phyloP scores from a whole-genome alignment of 164 flowering plant species.

The Berberis vulgaris region DNA sequence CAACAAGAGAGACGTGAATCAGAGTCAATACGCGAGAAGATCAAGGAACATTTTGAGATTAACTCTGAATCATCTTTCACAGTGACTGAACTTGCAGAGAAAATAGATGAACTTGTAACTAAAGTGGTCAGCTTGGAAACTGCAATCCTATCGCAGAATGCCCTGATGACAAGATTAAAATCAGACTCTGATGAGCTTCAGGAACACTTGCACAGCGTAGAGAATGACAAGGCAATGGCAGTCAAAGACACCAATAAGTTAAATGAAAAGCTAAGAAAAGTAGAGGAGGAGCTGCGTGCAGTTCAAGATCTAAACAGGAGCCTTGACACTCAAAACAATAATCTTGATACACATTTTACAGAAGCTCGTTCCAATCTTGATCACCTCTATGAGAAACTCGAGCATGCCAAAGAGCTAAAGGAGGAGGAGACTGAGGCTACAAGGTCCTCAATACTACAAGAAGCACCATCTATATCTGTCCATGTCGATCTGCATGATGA shows the following conservation, averaged over 20 bases:
- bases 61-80: conserved; percentile 24
- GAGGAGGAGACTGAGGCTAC: conserved; percentile 25
- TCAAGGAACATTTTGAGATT: conserved; percentile 27
- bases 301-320: conserved; percentile 33
- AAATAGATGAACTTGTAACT: conserved; percentile 72
- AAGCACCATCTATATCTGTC: conserved; percentile 3
- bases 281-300: conserved; percentile 43
- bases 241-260: conserved; percentile 25
- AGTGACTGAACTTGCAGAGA: conserved; percentile 64
- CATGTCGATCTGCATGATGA: conserved; percentile 9
- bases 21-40: conserved; percentile 18
- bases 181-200: conserved; percentile 64
- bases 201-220: conserved; percentile 42
- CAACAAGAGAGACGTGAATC: conserved; percentile 17
- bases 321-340: conserved; percentile 24
- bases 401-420: conserved; percentile 17
- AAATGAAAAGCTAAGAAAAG: conserved; percentile 28
- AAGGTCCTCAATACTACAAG: background rate
- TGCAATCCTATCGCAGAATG: conserved; percentile 55
- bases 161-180: conserved; percentile 49
- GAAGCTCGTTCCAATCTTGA: conserved; percentile 41
- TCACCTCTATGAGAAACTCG: conserved; percentile 37
- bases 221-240: conserved; percentile 38
- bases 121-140: conserved; percentile 58
- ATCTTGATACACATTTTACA: conserved; percentile 32